Base-by-base conservation (phyloP, 2,329 filamentous ascomycete species). In the Neoarthrinium moseri region DNA sequence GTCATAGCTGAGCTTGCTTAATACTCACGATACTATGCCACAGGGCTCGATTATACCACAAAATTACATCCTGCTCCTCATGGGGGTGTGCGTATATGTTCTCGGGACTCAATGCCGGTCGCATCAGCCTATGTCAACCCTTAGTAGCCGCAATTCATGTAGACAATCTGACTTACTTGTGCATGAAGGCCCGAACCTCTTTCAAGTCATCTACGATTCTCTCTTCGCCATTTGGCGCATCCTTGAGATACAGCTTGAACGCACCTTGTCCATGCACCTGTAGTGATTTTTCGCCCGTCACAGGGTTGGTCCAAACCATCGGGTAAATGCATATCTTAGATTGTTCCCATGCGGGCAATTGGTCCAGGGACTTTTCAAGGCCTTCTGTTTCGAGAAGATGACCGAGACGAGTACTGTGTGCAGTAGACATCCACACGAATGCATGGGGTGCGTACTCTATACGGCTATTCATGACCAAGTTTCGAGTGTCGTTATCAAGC, bases 371-470 rank as follows among this genome's bases (percentile, higher is more conserved):
- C 2, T 89, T 70, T 56, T 91, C 87, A 23, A 76, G 74, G 36
- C 72, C 77, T 46, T 89, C 81, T 1, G 82, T 85, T 21, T 85
- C 69, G 45, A 91, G 67, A 13, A 87, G 87, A 0, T 91, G 77
- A 0, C 87, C 88, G 41, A 83, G 80, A 5, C 84, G 71, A 13
- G 79, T 80, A 30, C 84, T 84, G 55, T 78, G 80, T 33, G 87
- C 84, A 17, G 72, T 62, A 47, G 77, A 82, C 85, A 91, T 91
- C 87, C 87, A 91, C 50, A 91, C 80, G 64, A 91, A 91, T 4
- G 87, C 88, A 56, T 91, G 87, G 3, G 87, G 76, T 0, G 87
- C 86, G 59, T 91, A 91, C 65, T 91, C 86, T 36, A 89, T 77
- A 45, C 73, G 79, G 15, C 84, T 85, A 5, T 73, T 79, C 41